Evolutionary conservation across 345 rosid species (phyloP).

Genomic region (Gossypium bickii): DNA sequence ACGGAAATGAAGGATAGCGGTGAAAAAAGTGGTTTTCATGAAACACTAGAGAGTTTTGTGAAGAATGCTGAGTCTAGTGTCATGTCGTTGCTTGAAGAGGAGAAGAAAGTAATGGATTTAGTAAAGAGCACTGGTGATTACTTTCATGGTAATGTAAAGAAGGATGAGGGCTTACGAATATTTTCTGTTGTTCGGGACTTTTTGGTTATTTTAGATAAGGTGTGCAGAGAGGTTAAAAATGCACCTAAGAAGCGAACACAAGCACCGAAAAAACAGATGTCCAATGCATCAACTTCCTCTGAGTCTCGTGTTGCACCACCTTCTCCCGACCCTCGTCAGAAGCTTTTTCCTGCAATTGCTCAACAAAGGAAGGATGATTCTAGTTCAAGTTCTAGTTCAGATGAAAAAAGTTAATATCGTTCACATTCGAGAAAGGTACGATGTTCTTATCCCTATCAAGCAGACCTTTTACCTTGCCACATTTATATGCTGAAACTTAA

Average conservation of each 20-base stretch:
- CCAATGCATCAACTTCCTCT: slow-evolving; percentile 50
- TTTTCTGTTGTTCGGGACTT: slow-evolving; percentile 77
- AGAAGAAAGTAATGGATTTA: slow-evolving; percentile 75
- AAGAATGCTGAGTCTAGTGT: slow-evolving; percentile 66
- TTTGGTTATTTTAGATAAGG: slow-evolving; percentile 75
- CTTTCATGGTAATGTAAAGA: slow-evolving; percentile 92
- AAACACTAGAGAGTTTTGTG: slow-evolving; percentile 69
- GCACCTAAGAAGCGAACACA: slow-evolving; percentile 39
- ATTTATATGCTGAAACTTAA: neutral
- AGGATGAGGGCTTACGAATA: slow-evolving; percentile 84
- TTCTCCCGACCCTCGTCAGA: slow-evolving; percentile 47
- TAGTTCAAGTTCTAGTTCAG: slow-evolving; percentile 56
- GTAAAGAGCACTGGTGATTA: slow-evolving; percentile 94
- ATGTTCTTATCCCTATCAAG: slow-evolving; percentile 6
- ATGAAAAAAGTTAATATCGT: slow-evolving; percentile 34
- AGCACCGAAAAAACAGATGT: slow-evolving; percentile 47
- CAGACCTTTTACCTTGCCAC: neutral
- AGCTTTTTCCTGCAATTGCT: slow-evolving; percentile 69
- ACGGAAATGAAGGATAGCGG: slow-evolving; percentile 63
- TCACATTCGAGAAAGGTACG: slow-evolving; percentile 11
- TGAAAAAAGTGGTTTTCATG: slow-evolving; percentile 71
- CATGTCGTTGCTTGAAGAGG: slow-evolving; percentile 64
- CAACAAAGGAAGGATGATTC: slow-evolving; percentile 48
- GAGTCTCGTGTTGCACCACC: slow-evolving; percentile 32
- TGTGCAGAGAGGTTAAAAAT: slow-evolving; percentile 77